Evolutionary conservation across 345 rosid species (phyloP), one percentile per base, ranked within the genome.

Genomic region (Eucalyptus fibrosa): DNA sequence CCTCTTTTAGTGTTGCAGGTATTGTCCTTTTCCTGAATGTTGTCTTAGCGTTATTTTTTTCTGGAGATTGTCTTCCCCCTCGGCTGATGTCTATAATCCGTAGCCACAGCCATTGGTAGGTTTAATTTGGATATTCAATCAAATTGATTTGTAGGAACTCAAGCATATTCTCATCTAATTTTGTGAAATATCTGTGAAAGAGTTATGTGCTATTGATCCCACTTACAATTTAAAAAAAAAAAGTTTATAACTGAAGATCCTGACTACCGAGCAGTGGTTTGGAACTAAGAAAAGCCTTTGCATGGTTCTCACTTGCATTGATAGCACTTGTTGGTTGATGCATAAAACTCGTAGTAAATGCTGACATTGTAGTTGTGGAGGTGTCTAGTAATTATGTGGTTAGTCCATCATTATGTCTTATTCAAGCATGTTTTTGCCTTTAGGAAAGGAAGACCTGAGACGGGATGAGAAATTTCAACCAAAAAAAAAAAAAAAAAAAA

Each of bases 1-100:
- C 95, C 99, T 60, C 98, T 97, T 47, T 89, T 97, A 89, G 99
- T 97, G 77, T 89, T 97, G 91, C 99, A 97, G 99, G 99, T 97
- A 90, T 32, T 45, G 37, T 49, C 87, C 40, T 50, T 49, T 49
- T 45, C 47, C 28, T 3, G 28, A 77, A 40, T 21, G 83, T 77
- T 77, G 16, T 40, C 85, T 21, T 40, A 40, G 85, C 12, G 16
- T 40, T 77, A 37, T 77, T 77, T 44, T 40, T 40, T 23, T 77
- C 47, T 11, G 47, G 28, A 40, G 16, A 21, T 77, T 77, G 28
- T 77, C 30, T 77, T 77, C 47, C 47, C 83, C 47, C 28, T 77
- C 13, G 7, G 24, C 47, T 40, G 85, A 37, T 37, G 47, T 77
- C 85, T 77, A 40, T 77, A 11, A 21, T 77, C 85, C 45, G 28